A percentile compares a stretch with the other conserved stretches of the same genome.
Conservation (phyloP, 345 rosid genomes). For the Psidium guajava region DNA sequence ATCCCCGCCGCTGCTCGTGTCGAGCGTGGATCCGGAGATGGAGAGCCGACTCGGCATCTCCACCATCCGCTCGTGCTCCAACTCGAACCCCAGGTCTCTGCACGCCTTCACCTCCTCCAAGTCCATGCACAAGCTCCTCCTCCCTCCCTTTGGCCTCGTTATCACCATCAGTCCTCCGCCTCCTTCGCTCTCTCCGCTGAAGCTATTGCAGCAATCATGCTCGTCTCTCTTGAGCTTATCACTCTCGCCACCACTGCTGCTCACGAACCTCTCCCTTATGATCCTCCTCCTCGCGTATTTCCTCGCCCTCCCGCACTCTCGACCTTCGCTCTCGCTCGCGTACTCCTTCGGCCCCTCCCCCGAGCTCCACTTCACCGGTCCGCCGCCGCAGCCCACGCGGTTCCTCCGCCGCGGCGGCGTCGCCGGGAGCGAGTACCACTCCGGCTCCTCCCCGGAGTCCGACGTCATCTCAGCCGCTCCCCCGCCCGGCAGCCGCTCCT, state of each 20-base stretch:
- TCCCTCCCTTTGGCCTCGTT: constrained; percentile 76
- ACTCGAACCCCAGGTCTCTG: constrained; percentile 75
- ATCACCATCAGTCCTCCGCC: constrained; percentile 58
- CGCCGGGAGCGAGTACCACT: constrained; percentile 53
- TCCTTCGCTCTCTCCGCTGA: constrained; percentile 51
- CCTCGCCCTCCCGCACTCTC: constrained; percentile 19
- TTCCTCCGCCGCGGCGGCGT: constrained; percentile 32
- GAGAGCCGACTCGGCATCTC: constrained; percentile 51
- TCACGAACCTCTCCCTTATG: constrained; percentile 8
- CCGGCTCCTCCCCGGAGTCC: constrained; percentile 48
- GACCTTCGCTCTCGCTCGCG: constrained; percentile 73
- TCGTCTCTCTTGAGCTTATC: not conserved
- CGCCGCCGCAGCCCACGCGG: not conserved
- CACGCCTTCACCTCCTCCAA: constrained; percentile 88
- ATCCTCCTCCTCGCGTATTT: constrained; percentile 7
- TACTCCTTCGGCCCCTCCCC: constrained; percentile 31
- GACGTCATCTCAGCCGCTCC: constrained; percentile 21
- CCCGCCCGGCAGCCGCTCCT: constrained; percentile 2
- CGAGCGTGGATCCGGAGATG: constrained; percentile 43
- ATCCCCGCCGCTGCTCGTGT: constrained; percentile 70
- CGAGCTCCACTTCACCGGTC: not conserved
- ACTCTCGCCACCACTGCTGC: not conserved
- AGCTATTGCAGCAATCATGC: constrained; percentile 9
- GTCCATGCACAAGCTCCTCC: constrained; percentile 76
- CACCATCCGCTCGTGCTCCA: constrained; percentile 65